phyloP scores from a whole-genome alignment of 257 asterid species.

The Handroanthus guayacan region DNA sequence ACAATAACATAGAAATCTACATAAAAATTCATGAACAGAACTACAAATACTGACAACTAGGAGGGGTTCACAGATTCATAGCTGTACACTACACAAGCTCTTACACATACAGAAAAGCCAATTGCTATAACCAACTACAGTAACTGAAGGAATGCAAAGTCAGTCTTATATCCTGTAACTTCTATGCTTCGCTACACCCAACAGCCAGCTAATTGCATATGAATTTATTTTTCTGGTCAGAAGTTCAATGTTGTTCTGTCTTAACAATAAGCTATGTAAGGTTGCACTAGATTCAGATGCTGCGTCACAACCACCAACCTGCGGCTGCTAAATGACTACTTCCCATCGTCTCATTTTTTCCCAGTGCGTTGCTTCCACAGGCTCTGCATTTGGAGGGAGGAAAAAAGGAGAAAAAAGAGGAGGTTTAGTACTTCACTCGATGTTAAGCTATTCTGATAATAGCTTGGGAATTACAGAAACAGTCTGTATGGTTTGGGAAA shows the following conservation, averaged over 20 bases:
- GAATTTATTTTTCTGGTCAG: conserved; percentile 33
- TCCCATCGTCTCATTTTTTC: conserved; percentile 54
- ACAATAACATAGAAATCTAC: conserved; percentile 31
- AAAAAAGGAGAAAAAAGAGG: neutral
- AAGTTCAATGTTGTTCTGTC: conserved; percentile 27
- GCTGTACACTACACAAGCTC: conserved; percentile 40
- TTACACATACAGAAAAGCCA: conserved; percentile 35
- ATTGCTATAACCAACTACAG: conserved; percentile 7
- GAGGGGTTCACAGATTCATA: conserved; percentile 19
- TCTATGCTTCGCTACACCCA: conserved; percentile 40
- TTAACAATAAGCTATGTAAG: conserved; percentile 2
- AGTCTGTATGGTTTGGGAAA: no score
- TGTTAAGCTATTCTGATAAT: neutral
- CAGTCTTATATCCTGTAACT: conserved; percentile 24
- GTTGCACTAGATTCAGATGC: conserved; percentile 20
- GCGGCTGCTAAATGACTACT: conserved; percentile 30
- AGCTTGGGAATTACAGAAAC: no score
- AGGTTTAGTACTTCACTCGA: conserved; percentile 24
- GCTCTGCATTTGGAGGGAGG: conserved; percentile 57
- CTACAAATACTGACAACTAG: conserved; percentile 32
- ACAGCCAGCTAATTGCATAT: conserved; percentile 29
- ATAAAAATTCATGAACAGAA: conserved; percentile 28
- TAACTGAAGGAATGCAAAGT: conserved; percentile 35
- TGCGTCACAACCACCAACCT: conserved; percentile 26
- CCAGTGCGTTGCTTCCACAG: conserved; percentile 80